phyloP scores from a whole-genome alignment of 805 yeast genomes.

The Naumovozyma baii region DNA sequence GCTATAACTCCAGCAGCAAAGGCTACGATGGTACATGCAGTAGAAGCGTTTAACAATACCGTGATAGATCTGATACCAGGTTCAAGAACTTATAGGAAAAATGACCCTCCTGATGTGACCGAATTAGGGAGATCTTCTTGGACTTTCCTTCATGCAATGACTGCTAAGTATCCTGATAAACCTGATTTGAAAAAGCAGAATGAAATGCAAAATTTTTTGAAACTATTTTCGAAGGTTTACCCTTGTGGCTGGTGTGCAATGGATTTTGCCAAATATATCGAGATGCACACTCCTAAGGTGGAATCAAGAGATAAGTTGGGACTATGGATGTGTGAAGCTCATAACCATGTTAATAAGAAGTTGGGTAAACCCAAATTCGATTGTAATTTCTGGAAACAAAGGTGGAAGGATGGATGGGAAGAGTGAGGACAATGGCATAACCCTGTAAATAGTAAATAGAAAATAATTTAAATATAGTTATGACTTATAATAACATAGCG shows the following conservation, averaged over 20 bases:
- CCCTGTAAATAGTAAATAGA: background rate
- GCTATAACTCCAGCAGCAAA: background rate
- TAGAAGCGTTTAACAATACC: slow-evolving; percentile 1
- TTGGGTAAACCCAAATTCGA: slow-evolving; percentile 80
- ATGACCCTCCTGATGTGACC: slow-evolving; percentile 81
- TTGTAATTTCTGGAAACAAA: slow-evolving; percentile 79
- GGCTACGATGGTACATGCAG: background rate
- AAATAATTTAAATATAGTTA: background rate
- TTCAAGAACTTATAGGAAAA: slow-evolving; percentile 33
- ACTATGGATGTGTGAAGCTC: slow-evolving; percentile 89
- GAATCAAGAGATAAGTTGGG: slow-evolving; percentile 71
- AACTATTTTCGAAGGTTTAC: slow-evolving; percentile 65
- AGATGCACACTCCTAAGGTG: slow-evolving; percentile 44
- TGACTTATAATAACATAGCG: background rate
- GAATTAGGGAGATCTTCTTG: slow-evolving; percentile 78
- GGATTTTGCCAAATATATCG: slow-evolving; percentile 63
- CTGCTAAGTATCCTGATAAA: slow-evolving; percentile 68
- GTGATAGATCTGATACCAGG: slow-evolving; percentile 12
- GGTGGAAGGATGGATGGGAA: slow-evolving; percentile 96
- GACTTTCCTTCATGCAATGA: slow-evolving; percentile 84
- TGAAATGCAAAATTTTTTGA: slow-evolving; percentile 63
- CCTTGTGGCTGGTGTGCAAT: slow-evolving; percentile 93
- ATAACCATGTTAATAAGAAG: slow-evolving; percentile 82
- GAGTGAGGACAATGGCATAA: background rate
- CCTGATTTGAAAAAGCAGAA: slow-evolving; percentile 55